A percentile compares a stretch with the other conserved stretches of the same genome.
Conservation (phyloP, 331 rosid genomes). For the Spiraea crenata region DNA sequence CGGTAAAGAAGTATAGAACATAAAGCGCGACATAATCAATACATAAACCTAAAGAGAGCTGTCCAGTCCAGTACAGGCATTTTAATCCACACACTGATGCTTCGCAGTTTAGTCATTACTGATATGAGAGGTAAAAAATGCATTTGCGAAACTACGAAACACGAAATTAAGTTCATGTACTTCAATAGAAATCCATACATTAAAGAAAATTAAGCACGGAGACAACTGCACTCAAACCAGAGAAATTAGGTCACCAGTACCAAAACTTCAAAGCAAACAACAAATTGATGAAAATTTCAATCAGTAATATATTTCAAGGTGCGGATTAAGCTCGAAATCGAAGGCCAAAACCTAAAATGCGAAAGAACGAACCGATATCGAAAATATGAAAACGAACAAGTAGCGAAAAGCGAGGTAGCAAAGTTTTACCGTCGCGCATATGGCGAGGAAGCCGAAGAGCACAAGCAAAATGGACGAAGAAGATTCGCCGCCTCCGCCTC, state of each 20-base stretch:
- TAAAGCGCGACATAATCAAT: too few relatives aligned
- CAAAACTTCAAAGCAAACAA: background rate
- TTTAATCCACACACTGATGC: background rate
- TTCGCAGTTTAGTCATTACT: background rate
- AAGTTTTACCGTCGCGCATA: constrained; percentile 42
- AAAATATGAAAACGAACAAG: background rate
- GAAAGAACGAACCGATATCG: too few relatives aligned
- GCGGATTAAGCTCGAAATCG: background rate
- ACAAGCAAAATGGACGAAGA: constrained; percentile 25
- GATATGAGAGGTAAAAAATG: background rate
- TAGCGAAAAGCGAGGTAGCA: background rate
- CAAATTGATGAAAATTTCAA: background rate
- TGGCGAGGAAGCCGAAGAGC: constrained; percentile 37
- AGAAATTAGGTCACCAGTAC: background rate
- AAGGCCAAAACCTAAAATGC: background rate
- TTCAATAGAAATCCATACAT: background rate
- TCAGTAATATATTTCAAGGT: background rate
- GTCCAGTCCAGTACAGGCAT: background rate
- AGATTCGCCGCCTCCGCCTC: constrained; percentile 20
- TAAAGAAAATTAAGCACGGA: background rate
- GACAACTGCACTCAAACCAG: background rate
- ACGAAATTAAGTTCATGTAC: too few relatives aligned
- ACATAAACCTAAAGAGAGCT: too few relatives aligned
- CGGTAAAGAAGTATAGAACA: background rate
- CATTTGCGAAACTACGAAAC: background rate